phyloP scores from a whole-genome alignment of 768 basidiomycete genomes.

The Lentinula edodes region DNA sequence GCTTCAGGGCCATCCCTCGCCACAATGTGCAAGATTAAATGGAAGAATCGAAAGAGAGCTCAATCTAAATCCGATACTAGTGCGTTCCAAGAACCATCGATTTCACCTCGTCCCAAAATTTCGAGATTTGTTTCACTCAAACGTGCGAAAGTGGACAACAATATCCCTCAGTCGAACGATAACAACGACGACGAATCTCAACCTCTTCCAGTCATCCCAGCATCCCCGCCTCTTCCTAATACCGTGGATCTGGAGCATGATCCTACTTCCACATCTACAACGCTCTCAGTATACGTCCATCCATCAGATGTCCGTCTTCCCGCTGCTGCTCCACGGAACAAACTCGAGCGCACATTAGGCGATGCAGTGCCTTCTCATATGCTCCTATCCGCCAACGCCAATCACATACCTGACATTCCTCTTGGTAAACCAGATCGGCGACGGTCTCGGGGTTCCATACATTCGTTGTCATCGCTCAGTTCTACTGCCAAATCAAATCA shows the following conservation, averaged over 20 bases:
- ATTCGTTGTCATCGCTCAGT: neutral
- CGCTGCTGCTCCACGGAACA: neutral
- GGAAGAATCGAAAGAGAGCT: neutral
- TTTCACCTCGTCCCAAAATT: neutral
- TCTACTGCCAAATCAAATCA: neutral
- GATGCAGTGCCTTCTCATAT: neutral
- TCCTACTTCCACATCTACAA: neutral
- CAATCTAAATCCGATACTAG: neutral
- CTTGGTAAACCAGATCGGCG: neutral
- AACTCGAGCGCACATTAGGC: constrained; percentile 1
- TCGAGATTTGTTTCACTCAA: neutral
- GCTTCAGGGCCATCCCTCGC: neutral
- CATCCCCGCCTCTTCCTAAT: neutral
- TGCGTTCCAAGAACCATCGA: neutral
- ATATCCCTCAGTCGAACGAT: too few relatives aligned
- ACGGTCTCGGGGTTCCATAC: neutral
- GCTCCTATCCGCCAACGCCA: neutral
- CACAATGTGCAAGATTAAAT: neutral
- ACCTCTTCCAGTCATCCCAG: neutral
- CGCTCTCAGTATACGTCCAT: neutral
- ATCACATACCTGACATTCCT: neutral
- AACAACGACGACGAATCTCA: neutral
- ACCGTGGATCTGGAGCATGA: neutral
- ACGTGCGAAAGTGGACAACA: neutral
- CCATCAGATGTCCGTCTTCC: neutral